phyloP scores from a whole-genome alignment of 2,329 filamentous ascomycete species.

The Penicillium sp. region DNA sequence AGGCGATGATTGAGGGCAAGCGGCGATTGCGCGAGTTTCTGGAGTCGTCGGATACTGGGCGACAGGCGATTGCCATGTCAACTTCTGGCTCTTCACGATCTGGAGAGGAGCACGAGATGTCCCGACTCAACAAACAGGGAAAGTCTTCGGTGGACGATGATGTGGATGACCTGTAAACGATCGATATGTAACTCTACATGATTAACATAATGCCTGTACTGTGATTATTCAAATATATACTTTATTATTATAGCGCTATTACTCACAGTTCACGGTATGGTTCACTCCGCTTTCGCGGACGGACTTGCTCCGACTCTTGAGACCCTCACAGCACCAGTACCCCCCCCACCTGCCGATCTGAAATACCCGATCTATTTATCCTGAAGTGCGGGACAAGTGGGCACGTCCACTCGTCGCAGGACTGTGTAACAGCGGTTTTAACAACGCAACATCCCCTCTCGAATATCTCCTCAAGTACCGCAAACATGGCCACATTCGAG shows the following conservation, averaged over 20 bases:
- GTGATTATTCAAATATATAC: slow-evolving; percentile 12
- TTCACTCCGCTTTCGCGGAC: slow-evolving; percentile 4
- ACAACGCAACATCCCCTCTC: not conserved
- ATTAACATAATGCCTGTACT: slow-evolving; percentile 13
- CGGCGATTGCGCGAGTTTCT: slow-evolving; percentile 89
- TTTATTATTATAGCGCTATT: slow-evolving; percentile 3
- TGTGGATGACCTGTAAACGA: slow-evolving; percentile 42
- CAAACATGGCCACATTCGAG: slow-evolving; percentile 28
- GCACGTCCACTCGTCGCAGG: not conserved
- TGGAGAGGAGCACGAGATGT: slow-evolving; percentile 65
- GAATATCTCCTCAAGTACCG: not conserved
- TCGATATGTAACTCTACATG: slow-evolving; percentile 19
- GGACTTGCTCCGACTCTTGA: slow-evolving; percentile 22
- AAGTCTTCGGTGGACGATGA: slow-evolving; percentile 33
- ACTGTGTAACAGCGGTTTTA: not conserved
- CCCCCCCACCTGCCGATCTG: slow-evolving; percentile 15
- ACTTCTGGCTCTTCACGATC: slow-evolving; percentile 42
- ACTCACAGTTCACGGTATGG: not conserved
- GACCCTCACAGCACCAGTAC: not conserved
- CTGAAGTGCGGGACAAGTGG: not conserved
- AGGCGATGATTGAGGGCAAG: slow-evolving; percentile 90
- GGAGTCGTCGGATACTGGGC: slow-evolving; percentile 81
- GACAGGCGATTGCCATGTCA: slow-evolving; percentile 81
- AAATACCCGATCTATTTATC: not conserved
- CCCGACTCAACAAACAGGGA: slow-evolving; percentile 38